phyloP scores from a whole-genome alignment of 2,329 filamentous ascomycete species.

The Fusarium sp. region DNA sequence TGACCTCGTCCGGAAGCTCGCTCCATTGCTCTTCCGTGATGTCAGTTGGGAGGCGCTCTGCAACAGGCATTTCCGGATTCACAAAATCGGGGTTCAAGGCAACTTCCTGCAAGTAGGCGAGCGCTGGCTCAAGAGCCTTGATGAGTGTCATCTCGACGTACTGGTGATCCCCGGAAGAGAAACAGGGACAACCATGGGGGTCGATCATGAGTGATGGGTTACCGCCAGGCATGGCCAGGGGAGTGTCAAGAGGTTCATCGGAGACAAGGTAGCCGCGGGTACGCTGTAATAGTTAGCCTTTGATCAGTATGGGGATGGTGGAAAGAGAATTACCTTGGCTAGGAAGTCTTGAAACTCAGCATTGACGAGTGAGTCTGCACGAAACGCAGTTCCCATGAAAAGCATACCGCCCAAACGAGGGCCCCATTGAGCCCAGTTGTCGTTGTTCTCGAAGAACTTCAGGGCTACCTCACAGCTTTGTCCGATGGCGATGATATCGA shows the following conservation, averaged over 20 bases:
- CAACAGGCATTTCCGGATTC: slow-evolving; percentile 54
- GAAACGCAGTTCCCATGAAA: slow-evolving; percentile 60
- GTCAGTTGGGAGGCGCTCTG: slow-evolving; percentile 35
- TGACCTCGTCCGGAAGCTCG: slow-evolving; percentile 46
- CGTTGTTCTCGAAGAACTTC: slow-evolving; percentile 66
- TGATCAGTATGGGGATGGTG: slow-evolving; percentile 3
- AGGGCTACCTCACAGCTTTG: slow-evolving; percentile 71
- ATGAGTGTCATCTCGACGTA: slow-evolving; percentile 73
- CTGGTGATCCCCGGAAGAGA: slow-evolving; percentile 71
- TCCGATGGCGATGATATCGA: slow-evolving; percentile 79
- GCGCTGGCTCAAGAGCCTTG: slow-evolving; percentile 61
- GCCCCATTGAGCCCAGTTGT: slow-evolving; percentile 61
- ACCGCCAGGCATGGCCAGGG: slow-evolving; percentile 64
- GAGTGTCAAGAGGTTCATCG: slow-evolving; percentile 60
- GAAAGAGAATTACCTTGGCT: slow-evolving; percentile 53
- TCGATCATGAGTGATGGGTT: slow-evolving; percentile 57
- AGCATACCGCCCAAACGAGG: slow-evolving; percentile 60
- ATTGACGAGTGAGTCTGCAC: slow-evolving; percentile 54
- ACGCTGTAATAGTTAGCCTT: slow-evolving; percentile 54
- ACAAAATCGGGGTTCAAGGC: slow-evolving; percentile 53
- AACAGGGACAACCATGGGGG: slow-evolving; percentile 71
- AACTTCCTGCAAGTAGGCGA: slow-evolving; percentile 71
- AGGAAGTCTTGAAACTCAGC: slow-evolving; percentile 62
- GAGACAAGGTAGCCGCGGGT: slow-evolving; percentile 71
- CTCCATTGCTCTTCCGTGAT: slow-evolving; percentile 48